Percentiles rank a stretch among this genome's conserved stretches.
Evolutionary conservation across 129 eudicot genomes (phyloP).

Genomic region (Gnaphalium uliginosum): DNA sequence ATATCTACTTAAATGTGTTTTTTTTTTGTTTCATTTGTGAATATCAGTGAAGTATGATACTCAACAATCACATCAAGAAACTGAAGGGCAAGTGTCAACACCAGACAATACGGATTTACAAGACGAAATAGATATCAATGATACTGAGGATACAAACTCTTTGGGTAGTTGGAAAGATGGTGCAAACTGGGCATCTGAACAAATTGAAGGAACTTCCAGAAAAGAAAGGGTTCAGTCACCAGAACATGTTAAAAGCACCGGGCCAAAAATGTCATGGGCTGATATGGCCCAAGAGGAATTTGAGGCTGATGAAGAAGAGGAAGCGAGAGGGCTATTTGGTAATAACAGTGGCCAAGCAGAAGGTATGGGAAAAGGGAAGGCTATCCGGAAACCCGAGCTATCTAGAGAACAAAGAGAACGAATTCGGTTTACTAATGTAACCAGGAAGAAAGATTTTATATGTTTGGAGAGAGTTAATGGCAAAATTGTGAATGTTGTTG

Average conservation of each 20-base stretch:
- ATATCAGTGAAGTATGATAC: conserved; percentile 13
- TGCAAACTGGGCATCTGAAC: conserved; percentile 37
- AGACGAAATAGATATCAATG: conserved; percentile 43
- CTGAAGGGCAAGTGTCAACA: conserved; percentile 26
- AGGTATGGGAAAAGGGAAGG: conserved; percentile 35
- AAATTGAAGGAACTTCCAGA: conserved; percentile 24
- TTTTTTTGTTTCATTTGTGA: conserved; percentile 18
- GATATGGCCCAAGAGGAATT: conserved; percentile 93
- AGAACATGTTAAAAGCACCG: conserved; percentile 30
- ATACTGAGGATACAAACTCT: conserved; percentile 60
- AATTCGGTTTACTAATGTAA: conserved; percentile 58
- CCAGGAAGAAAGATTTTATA: conserved; percentile 67
- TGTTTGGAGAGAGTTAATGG: conserved; percentile 79
- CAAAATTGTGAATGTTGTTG: conserved; percentile 63
- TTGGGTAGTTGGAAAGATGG: conserved; percentile 66
- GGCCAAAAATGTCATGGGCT: conserved; percentile 84
- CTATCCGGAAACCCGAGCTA: conserved; percentile 46
- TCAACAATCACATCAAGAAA: conserved; percentile 30
- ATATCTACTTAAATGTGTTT: conserved; percentile 8
- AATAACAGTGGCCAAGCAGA: conserved; percentile 26
- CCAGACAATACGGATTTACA: conserved; percentile 28
- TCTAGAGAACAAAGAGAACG: conserved; percentile 86
- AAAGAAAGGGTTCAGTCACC: conserved; percentile 32
- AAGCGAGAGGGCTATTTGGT: conserved; percentile 24
- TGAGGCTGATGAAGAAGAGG: conserved; percentile 68